Evolutionary conservation across 345 rosid genomes (phyloP).

Genomic region (Hibiscus mutabilis): DNA sequence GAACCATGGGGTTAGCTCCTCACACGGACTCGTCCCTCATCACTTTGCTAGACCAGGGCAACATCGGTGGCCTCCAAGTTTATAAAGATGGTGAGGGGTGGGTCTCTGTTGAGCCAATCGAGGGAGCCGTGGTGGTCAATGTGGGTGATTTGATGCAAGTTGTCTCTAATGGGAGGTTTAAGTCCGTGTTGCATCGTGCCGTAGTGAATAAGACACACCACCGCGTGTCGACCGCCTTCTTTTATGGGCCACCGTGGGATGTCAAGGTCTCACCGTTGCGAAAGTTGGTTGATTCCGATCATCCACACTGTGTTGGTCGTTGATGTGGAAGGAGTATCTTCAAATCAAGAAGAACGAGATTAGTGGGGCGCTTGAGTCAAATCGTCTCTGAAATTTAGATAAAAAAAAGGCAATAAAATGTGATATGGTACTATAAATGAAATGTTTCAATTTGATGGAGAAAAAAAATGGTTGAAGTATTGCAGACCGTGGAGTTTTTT

Average conservation of each 20-base stretch:
- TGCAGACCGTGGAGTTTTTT: too few relatives aligned
- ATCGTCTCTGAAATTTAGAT: conserved; percentile 2
- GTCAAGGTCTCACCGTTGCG: conserved; percentile 13
- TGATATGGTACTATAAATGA: too few relatives aligned
- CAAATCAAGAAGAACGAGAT: conserved; percentile 19
- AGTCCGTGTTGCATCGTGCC: conserved; percentile 24
- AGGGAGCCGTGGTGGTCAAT: conserved; percentile 20
- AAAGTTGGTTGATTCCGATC: conserved; percentile 23
- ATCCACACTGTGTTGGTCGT: conserved; percentile 13
- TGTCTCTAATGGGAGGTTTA: conserved; percentile 24
- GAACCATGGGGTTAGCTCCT: conserved; percentile 33
- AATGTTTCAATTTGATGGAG: too few relatives aligned
- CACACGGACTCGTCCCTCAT: conserved; percentile 31
- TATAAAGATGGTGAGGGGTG: conserved; percentile 15
- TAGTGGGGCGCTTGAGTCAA: conserved; percentile 9
- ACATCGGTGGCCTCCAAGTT: conserved; percentile 24
- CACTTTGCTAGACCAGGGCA: conserved; percentile 22
- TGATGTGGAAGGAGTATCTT: conserved; percentile 29
- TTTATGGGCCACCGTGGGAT: conserved; percentile 26
- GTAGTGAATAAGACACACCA: conserved; percentile 17
- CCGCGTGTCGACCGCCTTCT: conserved; percentile 20
- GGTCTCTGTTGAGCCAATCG: conserved; percentile 20
- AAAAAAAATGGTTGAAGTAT: too few relatives aligned
- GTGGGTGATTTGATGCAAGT: conserved; percentile 35
- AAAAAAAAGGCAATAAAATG: too few relatives aligned